Base-by-base conservation (phyloP, 495 filamentous ascomycete species). In the Neurospora sp. region DNA sequence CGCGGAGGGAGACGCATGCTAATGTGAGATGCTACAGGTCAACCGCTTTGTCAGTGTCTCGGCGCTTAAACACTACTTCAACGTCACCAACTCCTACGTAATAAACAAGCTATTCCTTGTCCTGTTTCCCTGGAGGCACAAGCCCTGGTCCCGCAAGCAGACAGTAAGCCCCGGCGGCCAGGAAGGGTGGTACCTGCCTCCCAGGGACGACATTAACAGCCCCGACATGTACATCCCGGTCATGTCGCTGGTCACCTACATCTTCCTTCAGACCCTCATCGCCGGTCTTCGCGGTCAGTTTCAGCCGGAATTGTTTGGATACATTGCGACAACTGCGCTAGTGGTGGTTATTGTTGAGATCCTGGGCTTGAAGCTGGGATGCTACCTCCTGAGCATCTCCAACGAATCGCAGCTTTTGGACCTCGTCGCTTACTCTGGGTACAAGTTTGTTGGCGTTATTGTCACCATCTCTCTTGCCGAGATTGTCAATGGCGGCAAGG, bases 221-320 rank as follows among this genome's bases (percentile, higher is more conserved):
- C 96, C 96, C 6, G 96, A 99, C 83, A 97, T 98, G 93, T 99
- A 99, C 86, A 98, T 99, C 75, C 96, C 96, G 39, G 86, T 91
- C 76, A 94, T 94, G 91, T 94, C 96, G 5, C 85, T 99, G 70
- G 93, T 98, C 65, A 99, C 96, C 27, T 99, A 99, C 83, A 96
- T 98, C 76, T 92, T 98, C 27, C 86, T 99, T 16, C 93, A 91
- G 31, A 93, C 94, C 3, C 85, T 98, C 40, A 85, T 98, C 72
- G 94, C 96, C 38, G 96, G 96, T 16, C 87, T 99, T 69, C 88
- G 91, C n/a, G 96, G 96, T 4, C 86, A 91, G 73, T 99, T 99
- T 83, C 91, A 97, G 74, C 96, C 96, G 0, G 94, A 98, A 78
- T 86, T 98, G 69, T 86, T 99, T 38, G 96, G 95, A 7, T 89